These are phyloP conservation scores for Euptelea pleiosperma DNA, from an alignment of 164 flowering plant genomes.

Conservation along the genomic window DNA sequence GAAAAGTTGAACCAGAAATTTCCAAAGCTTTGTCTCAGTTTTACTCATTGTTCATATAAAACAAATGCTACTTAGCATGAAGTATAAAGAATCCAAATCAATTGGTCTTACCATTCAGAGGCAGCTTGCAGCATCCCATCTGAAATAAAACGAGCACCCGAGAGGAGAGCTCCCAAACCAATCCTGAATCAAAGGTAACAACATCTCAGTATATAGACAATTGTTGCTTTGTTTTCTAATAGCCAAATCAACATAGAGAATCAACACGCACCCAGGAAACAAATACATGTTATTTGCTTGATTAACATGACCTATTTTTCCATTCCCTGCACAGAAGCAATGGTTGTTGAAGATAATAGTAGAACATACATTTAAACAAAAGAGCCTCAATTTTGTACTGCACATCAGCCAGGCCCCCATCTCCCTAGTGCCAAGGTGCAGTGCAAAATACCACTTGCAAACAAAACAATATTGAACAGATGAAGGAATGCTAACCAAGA, in stretches of 20 bases:
- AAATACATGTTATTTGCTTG: constrained; percentile 99
- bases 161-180: constrained; percentile 87
- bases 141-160: constrained; percentile 79
- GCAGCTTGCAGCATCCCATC: constrained; percentile 99
- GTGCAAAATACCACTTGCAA: too few relatives aligned
- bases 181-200: constrained; percentile 49
- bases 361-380: constrained; percentile 1
- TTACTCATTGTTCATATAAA: neutral
- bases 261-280: constrained; percentile 81
- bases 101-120: constrained; percentile 71
- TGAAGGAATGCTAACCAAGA: constrained; percentile 47
- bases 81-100: constrained; percentile 1
- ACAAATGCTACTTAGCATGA: neutral
- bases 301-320: constrained; percentile 86
- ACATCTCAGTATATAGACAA: neutral
- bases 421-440: too few relatives aligned
- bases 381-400: neutral
- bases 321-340: constrained; percentile 49
- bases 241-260: neutral
- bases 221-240: constrained; percentile 1
- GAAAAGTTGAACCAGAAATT: neutral
- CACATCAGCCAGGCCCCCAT: too few relatives aligned
- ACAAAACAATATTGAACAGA: neutral
- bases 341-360: neutral
- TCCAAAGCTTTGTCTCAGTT: neutral